These are phyloP conservation scores for Myriosclerotinia curreyana DNA, from an alignment of 2,329 filamentous ascomycete genomes.

Conservation along the genomic window DNA sequence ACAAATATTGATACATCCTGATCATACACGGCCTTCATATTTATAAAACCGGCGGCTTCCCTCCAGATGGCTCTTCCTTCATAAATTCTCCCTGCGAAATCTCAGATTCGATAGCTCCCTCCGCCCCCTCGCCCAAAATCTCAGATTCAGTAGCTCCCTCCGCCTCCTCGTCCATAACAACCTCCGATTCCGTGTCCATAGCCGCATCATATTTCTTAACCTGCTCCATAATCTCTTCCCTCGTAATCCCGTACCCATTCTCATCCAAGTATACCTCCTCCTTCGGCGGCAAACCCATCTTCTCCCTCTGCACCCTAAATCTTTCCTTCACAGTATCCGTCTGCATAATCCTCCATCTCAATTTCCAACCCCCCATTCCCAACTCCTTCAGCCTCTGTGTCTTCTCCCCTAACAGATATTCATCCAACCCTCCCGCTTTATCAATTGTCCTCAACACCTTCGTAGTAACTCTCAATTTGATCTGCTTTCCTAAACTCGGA, in stretches of 20 bases:
- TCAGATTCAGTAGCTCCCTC: constrained; percentile 39
- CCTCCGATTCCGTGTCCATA: constrained; percentile 44
- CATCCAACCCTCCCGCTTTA: constrained; percentile 84
- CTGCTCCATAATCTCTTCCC: constrained; percentile 37
- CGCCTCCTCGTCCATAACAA: constrained; percentile 43
- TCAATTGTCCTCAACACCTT: constrained; percentile 72
- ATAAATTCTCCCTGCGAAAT: constrained; percentile 40
- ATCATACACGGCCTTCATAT: constrained; percentile 17
- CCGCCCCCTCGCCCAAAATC: constrained; percentile 41
- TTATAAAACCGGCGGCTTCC: constrained; percentile 32
- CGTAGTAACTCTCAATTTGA: constrained; percentile 67
- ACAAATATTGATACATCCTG: constrained; percentile 20
- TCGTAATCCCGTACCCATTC: constrained; percentile 40
- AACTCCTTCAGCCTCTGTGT: constrained; percentile 76
- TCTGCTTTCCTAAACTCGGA: constrained; percentile 55
- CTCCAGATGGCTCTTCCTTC: constrained; percentile 40
- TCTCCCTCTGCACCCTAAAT: constrained; percentile 62
- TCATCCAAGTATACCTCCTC: constrained; percentile 42
- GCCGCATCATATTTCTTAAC: constrained; percentile 45
- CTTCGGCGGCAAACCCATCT: constrained; percentile 60
- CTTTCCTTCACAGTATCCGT: constrained; percentile 62
- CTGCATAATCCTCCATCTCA: constrained; percentile 89
- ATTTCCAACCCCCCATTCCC: constrained; percentile 83
- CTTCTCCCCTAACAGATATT: constrained; percentile 83
- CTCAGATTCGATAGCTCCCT: constrained; percentile 39